Conservation (phyloP, 805 yeast genomes). For the Wickerhamomyces tratensis region DNA sequence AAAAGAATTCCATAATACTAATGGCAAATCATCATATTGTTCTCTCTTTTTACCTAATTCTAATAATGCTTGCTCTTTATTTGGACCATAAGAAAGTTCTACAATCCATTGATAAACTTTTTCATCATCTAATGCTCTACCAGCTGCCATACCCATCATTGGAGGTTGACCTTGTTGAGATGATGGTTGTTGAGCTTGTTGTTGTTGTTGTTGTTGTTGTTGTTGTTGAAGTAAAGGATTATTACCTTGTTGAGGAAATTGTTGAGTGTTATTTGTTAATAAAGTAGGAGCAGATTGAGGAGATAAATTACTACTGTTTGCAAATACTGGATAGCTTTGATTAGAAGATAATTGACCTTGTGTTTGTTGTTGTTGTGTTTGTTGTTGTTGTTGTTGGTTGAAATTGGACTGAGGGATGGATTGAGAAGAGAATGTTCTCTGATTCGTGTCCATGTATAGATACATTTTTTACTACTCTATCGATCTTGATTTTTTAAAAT, state of each 20-base stretch:
- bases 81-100: constrained; percentile 83
- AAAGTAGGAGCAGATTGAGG: too few relatives aligned
- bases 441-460: background rate
- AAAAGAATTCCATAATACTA: constrained; percentile 90
- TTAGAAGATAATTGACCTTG: too few relatives aligned
- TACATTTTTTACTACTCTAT: background rate
- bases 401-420: background rate
- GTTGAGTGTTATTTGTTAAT: too few relatives aligned
- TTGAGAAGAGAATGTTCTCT: background rate
- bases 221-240: constrained; percentile 3
- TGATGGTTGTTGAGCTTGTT: constrained; percentile 1
- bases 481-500: too few relatives aligned
- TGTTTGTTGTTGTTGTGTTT: background rate
- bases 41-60: constrained; percentile 93
- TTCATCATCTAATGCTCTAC: constrained; percentile 57
- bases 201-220: constrained; percentile 5
- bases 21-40: constrained; percentile 86
- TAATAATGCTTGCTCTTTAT: constrained; percentile 84
- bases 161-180: constrained; percentile 2
- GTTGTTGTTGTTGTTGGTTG: background rate
- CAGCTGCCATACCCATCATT: constrained; percentile 4
- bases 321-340: too few relatives aligned
- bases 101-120: constrained; percentile 85
- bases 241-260: too few relatives aligned
- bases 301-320: too few relatives aligned